phyloP scores from a whole-genome alignment of 768 basidiomycete genomes.

The Hericium rajendrae region DNA sequence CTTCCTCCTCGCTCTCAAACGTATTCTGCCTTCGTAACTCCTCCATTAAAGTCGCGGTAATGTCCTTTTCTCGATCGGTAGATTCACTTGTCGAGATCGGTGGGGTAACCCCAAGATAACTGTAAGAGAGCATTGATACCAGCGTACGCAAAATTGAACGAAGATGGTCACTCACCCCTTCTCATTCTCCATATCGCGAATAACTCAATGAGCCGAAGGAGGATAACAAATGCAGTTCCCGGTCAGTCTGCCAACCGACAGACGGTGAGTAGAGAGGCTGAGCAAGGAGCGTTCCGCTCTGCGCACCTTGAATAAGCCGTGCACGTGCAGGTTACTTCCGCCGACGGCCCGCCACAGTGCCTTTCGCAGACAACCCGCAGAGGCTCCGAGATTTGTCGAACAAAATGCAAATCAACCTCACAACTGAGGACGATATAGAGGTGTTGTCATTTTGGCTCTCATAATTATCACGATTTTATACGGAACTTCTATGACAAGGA shows the following conservation, averaged over 20 bases:
- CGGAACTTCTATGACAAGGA: too few species aligned
- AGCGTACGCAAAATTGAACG: background rate
- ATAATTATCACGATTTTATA: too few species aligned
- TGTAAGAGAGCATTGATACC: conserved; percentile 19
- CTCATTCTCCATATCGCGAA: conserved; percentile 7
- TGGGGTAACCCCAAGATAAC: conserved; percentile 75
- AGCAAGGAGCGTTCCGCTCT: background rate
- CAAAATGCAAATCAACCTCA: too few species aligned
- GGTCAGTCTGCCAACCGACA: background rate
- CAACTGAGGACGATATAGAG: too few species aligned
- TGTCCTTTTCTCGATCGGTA: conserved; percentile 70
- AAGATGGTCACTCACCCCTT: conserved; percentile 4
- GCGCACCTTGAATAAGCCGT: background rate
- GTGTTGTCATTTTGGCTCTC: too few species aligned
- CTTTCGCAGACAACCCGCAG: background rate
- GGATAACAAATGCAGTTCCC: background rate
- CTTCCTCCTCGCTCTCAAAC: conserved; percentile 85
- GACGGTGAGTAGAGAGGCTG: background rate
- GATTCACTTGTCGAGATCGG: conserved; percentile 77
- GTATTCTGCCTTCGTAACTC: conserved; percentile 80
- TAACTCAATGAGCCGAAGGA: background rate
- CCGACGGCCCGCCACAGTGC: background rate
- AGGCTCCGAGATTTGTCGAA: too few species aligned
- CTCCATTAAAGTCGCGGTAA: conserved; percentile 79
- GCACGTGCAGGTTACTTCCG: background rate